Evolutionary conservation across 2,329 filamentous ascomycete genomes (phyloP), one percentile per base, ranked within the genome.

Genomic region (Didymella sp.): DNA sequence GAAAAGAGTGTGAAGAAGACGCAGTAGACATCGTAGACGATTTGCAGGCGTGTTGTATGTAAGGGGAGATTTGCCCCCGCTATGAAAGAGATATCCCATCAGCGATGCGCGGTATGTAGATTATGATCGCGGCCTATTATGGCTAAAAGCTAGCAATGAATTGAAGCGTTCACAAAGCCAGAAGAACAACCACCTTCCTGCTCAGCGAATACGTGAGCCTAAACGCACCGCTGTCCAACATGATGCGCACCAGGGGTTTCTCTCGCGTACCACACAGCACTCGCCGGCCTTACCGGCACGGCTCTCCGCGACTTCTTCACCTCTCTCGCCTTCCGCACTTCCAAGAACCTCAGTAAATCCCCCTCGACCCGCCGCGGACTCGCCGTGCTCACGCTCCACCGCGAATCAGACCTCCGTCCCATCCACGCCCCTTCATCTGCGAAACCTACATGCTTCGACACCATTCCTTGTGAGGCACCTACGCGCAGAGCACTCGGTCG

Each of bases 1-100:
- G 81, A 81, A 69, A 81, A 80, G 72, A 71, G 60, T 54, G 63
- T 67, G 35, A 82, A 83, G 79, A 83, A 83, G 76, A 80, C 73
- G 55, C 79, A 82, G 74, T 78, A 73, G 43, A 59, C 33, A 35
- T 13, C 41, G 74, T 78, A 73, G 38, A 59, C 27, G 38, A 9
- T 43, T 17, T 15, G 17, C 27, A 38, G 19, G n/a, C n/a, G 22
- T 33, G 37, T 49, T 52, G 48, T 53, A 43, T 37, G 40, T 60
- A 53, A 33, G 22, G 27, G 51, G 46, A 48, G 13, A 25, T 25
- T 38, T 24, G 25, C 13, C 41, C 25, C 19, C 35, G 33, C 13
- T 35, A 48, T 30, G 46, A 48, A 40, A 55, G 51, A 60, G 51
- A 60, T 60, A 50, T 52, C 58, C 58, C 58, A 54, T 57, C 40